Evolutionary conservation across 352 stramenopile species (phyloP).

Genomic region (Plasmopara viticola): DNA sequence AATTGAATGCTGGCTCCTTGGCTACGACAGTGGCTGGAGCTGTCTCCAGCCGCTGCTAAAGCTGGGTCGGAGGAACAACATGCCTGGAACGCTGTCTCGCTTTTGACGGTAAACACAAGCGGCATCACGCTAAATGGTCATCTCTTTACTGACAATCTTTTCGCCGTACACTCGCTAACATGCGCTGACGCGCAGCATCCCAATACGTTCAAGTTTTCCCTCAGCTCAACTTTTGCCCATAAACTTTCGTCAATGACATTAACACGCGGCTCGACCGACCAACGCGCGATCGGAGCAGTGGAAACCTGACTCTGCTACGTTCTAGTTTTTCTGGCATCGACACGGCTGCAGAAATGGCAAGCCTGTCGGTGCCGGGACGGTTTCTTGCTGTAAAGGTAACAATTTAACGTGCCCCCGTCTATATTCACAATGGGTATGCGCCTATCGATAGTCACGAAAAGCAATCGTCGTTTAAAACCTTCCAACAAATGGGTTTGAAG

Average conservation of each 20-base stretch:
- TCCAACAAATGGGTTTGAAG: too few relatives aligned
- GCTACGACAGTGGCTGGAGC: too few relatives aligned
- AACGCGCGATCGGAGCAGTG: neutral
- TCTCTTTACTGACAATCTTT: neutral
- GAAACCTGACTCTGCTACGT: neutral
- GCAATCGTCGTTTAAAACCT: too few relatives aligned
- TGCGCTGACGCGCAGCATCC: neutral
- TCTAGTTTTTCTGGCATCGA: neutral
- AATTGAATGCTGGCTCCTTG: too few relatives aligned
- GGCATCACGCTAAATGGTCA: neutral
- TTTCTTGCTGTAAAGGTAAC: too few relatives aligned
- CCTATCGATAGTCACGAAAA: too few relatives aligned
- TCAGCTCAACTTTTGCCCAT: neutral
- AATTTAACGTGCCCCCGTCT: too few relatives aligned
- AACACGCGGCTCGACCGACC: neutral
- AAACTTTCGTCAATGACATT: too few relatives aligned
- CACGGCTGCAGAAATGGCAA: neutral
- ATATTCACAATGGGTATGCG: too few relatives aligned
- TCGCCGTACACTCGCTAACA: neutral
- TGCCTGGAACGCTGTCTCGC: neutral
- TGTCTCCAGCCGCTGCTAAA: too few relatives aligned
- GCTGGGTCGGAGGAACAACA: neutral
- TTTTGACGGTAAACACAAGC: neutral
- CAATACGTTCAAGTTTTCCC: neutral
- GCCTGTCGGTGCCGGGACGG: neutral